Conservation (phyloP, 176 grass and related monocot species). For the Ensete ventricosum region DNA sequence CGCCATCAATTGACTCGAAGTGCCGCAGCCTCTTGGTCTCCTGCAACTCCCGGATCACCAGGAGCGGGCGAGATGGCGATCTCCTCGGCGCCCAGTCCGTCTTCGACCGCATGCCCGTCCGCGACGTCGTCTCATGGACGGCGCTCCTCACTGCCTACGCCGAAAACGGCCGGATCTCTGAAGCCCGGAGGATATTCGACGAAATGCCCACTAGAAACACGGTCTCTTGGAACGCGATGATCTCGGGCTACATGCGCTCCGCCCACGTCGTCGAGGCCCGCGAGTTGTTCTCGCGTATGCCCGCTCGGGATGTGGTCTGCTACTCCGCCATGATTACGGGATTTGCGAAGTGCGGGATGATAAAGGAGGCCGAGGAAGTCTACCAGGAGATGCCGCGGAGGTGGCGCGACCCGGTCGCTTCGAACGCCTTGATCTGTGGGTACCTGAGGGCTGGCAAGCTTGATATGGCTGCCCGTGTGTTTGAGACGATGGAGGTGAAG, state of each 20-base stretch:
- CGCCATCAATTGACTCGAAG: background rate
- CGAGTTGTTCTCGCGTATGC: slow-evolving; percentile 40
- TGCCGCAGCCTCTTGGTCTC: slow-evolving; percentile 12
- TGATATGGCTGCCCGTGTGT: slow-evolving; percentile 38
- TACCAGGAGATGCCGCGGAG: slow-evolving; percentile 29
- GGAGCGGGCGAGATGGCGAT: slow-evolving; percentile 40
- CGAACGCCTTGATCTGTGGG: slow-evolving; percentile 39
- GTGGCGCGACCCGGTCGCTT: slow-evolving; percentile 42
- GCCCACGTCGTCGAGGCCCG: slow-evolving; percentile 21
- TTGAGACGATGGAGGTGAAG: slow-evolving; percentile 33
- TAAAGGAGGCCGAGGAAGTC: slow-evolving; percentile 37
- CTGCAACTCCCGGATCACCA: slow-evolving; percentile 45
- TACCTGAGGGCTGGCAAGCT: slow-evolving; percentile 47
- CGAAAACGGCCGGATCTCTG: slow-evolving; percentile 22
- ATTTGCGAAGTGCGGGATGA: slow-evolving; percentile 43
- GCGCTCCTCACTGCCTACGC: slow-evolving; percentile 55
- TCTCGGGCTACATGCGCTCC: slow-evolving; percentile 33
- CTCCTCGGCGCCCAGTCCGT: slow-evolving; percentile 37
- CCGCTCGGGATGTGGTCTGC: slow-evolving; percentile 47
- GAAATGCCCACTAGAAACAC: slow-evolving; percentile 51
- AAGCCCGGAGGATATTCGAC: slow-evolving; percentile 50
- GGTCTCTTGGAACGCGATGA: slow-evolving; percentile 59
- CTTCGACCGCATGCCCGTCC: slow-evolving; percentile 53
- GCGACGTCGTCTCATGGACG: slow-evolving; percentile 74
- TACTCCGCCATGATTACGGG: slow-evolving; percentile 48